Evolutionary conservation across 176 grass and related monocot species (phyloP).

Genomic region (Eragrostis nindensis): DNA sequence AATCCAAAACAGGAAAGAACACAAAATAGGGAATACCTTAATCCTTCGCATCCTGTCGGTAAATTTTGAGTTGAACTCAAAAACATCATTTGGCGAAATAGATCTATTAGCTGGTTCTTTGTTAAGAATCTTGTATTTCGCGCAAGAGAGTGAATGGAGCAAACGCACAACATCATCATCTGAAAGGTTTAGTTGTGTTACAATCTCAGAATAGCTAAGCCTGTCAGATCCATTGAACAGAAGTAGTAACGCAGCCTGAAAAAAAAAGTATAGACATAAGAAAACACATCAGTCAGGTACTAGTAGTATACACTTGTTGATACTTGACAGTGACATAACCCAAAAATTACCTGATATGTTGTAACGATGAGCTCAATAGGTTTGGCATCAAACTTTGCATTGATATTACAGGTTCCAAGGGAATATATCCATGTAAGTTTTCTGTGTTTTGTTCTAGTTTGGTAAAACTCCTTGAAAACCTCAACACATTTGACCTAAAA

Average conservation of each 20-base stretch:
- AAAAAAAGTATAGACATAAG: constrained; percentile 18
- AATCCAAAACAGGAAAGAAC: background rate
- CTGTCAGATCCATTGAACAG: constrained; percentile 79
- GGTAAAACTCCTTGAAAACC: constrained; percentile 90
- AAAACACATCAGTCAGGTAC: background rate
- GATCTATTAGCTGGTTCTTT: constrained; percentile 85
- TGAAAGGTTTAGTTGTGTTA: constrained; percentile 83
- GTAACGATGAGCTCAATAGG: constrained; percentile 88
- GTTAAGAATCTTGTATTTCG: constrained; percentile 95
- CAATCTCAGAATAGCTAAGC: constrained; percentile 93
- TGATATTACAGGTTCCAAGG: constrained; percentile 90
- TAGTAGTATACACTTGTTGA: constrained; percentile 13
- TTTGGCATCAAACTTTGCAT: constrained; percentile 76
- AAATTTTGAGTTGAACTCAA: constrained; percentile 96
- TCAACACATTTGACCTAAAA: constrained; percentile 95
- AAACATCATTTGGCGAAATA: constrained; percentile 77
- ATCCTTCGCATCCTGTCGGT: constrained; percentile 93
- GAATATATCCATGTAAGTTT: constrained; percentile 99
- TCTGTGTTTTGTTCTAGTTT: constrained; percentile 90
- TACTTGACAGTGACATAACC: background rate
- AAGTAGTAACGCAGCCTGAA: constrained; percentile 82
- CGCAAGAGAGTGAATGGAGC: constrained; percentile 97
- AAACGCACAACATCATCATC: constrained; percentile 97
- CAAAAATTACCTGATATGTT: constrained; percentile 80
- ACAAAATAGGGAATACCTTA: constrained; percentile 59